Base-by-base conservation (phyloP, 2,329 filamentous ascomycete species). In the Cyphellophora europaea region DNA sequence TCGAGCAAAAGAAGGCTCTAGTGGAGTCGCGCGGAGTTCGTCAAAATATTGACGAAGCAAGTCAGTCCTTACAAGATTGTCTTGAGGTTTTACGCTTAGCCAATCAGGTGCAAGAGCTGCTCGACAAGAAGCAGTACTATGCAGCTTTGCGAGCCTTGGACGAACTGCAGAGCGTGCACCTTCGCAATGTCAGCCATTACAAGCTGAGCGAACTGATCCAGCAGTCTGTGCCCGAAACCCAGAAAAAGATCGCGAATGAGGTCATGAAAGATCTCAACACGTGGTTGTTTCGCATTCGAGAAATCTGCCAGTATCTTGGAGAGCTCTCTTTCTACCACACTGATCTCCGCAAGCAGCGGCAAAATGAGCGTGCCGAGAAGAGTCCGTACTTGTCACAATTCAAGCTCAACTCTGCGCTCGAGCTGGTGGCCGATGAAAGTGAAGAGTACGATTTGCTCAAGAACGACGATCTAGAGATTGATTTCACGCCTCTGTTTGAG, bases 271-370 rank as follows among this genome's bases (percentile, higher is more conserved):
- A 98, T 59, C 63, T 98, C 36, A 96, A 96, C 54, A 95, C 87
- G 1, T 98, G 91, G 91, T 69, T 98, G 6, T 98, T 82, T 53
- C 79, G 85, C 14, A 93, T 98, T 44, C 79, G 91, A 50, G 91
- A 98, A 58, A 93, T 87, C 12, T 95, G 91, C 2, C 89, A 95
- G 49, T 95, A 94, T 44, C 65, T 98, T 5, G 91, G 91, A 4
- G 91, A 98, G 56, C 85, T 98, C 5, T 88, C 91, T 3, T 93
- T 98, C 54, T 96, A 93, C 53, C 87, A 96, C 53, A 98, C 91
- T 0, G 83, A 95, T 50, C 74, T 93, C 54, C 77, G 91, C 29
- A 75, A 89, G 44, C 75, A 77, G 15, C 74, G 89, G 33, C 86
- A 93, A 52, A 82, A 87, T 54, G 81, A 93, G 51, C 75, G 91